Evolutionary conservation across 495 filamentous ascomycete genomes (phyloP), one percentile per base, ranked within the genome.

Genomic region (Hypoxylon perforatum): DNA sequence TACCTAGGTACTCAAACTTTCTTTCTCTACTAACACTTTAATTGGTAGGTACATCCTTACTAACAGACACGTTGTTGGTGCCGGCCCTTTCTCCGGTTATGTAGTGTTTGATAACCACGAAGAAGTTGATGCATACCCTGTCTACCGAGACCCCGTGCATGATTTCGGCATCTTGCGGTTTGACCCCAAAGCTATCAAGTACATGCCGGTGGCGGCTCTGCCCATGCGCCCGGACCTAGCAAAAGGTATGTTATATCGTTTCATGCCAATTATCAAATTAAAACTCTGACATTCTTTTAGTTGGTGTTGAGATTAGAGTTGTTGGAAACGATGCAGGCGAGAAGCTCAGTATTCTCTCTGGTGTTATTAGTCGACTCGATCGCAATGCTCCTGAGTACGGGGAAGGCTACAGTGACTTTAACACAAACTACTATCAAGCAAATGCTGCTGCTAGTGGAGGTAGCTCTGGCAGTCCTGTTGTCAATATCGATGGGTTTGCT

Each of bases 91-190:
- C 78, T 97, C 94, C 89, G 95, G 95, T 11, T 97, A 94, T 76
- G 92, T 90, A 73, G 92, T 99, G 60, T 98, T 99, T 74, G 95
- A 99, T 73, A 98, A 99, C 70, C 95, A 99, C 76, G 95, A 99
- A 63, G 81, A 97, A 86, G 96, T 93, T 57, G 95, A 98, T 74
- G 94, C 96, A 60, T 91, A 91, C 75, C 95, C 95, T n/a, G 92
- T 99, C 38, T 99, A 99, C 76, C 91, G 95, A 70, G 95, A 99
- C 72, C 95, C 95, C 46, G 93, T 99, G 33, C 95, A 99, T 79
- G 95, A 99, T 78, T 99, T 99, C 69, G 95, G 95, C 53, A 92
- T 99, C 67, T 87, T 99, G 36, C 88, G 95, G 58, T 99, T 98
- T 80, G 90, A 98, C 70, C 95, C 96, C 30, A 91, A 92, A 72